A percentile compares a stretch with the other conserved stretches of the same genome.
phyloP scores from a whole-genome alignment of 208 protist genomes.

The Trypanosoma scelopori region DNA sequence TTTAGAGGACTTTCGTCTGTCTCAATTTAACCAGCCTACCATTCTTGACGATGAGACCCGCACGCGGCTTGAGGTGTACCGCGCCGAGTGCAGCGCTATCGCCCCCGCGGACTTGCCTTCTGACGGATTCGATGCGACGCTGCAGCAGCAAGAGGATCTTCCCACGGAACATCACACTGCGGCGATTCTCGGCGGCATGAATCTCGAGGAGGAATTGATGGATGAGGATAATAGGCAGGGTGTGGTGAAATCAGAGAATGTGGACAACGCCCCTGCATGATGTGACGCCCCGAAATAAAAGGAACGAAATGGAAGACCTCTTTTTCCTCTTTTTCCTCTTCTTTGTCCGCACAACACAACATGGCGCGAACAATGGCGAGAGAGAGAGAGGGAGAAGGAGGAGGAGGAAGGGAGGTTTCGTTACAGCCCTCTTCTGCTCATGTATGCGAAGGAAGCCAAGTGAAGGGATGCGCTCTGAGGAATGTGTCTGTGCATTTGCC shows the following conservation, averaged over 20 bases:
- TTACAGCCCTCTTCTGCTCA: too few relatives aligned
- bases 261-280: neutral
- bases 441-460: too few relatives aligned
- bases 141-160: neutral
- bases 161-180: neutral
- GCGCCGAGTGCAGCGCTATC: conserved; percentile 6
- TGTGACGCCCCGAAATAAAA: neutral
- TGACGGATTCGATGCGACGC: neutral
- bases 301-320: neutral
- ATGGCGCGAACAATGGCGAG: too few relatives aligned
- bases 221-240: neutral
- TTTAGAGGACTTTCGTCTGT: conserved; percentile 36
- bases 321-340: too few relatives aligned
- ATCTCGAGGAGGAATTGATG: neutral
- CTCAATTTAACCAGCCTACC: conserved; percentile 5
- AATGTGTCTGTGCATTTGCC: too few relatives aligned
- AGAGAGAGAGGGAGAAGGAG: too few relatives aligned
- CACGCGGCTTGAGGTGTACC: conserved; percentile 7
- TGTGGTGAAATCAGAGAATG: conserved; percentile 4
- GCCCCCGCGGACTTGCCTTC: neutral
- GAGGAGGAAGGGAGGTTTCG: too few relatives aligned
- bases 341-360: too few relatives aligned
- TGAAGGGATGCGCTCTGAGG: too few relatives aligned
- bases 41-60: conserved; percentile 14
- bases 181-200: conserved; percentile 11